Conservation (phyloP, 208 protist species). For the Blechomonas ayalai region DNA sequence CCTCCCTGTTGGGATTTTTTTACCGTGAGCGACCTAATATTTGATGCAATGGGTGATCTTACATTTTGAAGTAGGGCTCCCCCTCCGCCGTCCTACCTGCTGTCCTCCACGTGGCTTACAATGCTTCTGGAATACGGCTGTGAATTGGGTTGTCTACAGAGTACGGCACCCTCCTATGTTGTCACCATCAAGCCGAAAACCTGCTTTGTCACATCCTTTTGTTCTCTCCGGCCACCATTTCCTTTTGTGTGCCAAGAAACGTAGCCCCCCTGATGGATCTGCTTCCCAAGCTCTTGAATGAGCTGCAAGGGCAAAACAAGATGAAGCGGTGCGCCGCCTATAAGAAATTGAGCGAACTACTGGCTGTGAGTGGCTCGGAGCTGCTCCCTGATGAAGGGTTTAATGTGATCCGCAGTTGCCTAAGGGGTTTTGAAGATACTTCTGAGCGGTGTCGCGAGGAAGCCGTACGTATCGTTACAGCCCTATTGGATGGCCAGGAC, state of each 20-base stretch:
- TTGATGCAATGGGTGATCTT: too few relatives aligned
- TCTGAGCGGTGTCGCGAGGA: conserved; percentile 74
- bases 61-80: too few relatives aligned
- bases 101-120: too few relatives aligned
- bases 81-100: too few relatives aligned
- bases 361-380: conserved; percentile 1
- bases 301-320: conserved; percentile 58
- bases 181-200: too few relatives aligned
- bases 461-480: conserved; percentile 39
- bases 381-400: conserved; percentile 38
- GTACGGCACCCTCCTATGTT: too few relatives aligned
- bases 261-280: conserved; percentile 37
- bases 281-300: conserved; percentile 67
- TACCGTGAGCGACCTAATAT: too few relatives aligned
- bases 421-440: conserved; percentile 70
- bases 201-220: too few relatives aligned
- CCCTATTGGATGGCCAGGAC: conserved; percentile 29
- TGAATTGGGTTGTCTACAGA: too few relatives aligned
- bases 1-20: too few relatives aligned
- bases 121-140: too few relatives aligned
- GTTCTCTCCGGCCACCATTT: too few relatives aligned
- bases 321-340: conserved; percentile 61
- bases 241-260: background rate
- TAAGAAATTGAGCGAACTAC: conserved; percentile 40
- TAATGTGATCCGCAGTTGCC: conserved; percentile 41